Conservation (phyloP, 2,329 filamentous ascomycete species). For the Fusarium zealandicum region DNA sequence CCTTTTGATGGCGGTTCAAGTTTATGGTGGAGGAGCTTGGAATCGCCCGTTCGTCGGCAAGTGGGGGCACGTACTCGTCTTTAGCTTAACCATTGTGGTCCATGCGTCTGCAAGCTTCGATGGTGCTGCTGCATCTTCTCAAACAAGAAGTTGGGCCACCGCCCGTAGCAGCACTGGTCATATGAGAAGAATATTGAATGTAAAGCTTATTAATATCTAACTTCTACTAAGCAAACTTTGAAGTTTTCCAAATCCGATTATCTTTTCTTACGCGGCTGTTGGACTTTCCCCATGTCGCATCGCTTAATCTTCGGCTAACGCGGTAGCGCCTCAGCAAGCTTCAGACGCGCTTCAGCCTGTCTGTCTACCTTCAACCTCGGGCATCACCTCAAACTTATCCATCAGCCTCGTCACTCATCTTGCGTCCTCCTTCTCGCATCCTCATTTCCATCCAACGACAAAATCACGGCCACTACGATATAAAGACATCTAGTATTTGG, state of each 20-base stretch:
- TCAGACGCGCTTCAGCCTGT: constrained; percentile 26
- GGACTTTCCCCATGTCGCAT: not conserved
- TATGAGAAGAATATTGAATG: no score
- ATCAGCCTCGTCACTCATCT: constrained; percentile 10
- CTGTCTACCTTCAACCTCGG: constrained; percentile 9
- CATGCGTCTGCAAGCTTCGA: not conserved
- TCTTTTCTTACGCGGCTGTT: no score
- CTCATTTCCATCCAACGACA: not conserved
- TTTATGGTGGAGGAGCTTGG: not conserved
- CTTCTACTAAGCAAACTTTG: no score
- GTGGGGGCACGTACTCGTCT: not conserved
- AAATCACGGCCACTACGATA: not conserved
- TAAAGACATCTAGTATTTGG: not conserved
- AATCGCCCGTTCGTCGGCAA: not conserved
- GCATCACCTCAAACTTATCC: constrained; percentile 19
- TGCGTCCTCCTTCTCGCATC: not conserved
- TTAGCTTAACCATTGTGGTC: not conserved
- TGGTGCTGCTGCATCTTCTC: no score
- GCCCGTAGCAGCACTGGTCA: no score
- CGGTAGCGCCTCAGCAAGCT: not conserved
- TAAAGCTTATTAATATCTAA: no score
- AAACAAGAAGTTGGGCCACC: no score
- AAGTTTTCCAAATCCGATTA: no score
- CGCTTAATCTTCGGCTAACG: constrained; percentile 41
- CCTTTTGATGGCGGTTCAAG: not conserved